Evolutionary conservation across 805 yeast genomes (phyloP).

Genomic region (Wickerhamomyces mucosus): DNA sequence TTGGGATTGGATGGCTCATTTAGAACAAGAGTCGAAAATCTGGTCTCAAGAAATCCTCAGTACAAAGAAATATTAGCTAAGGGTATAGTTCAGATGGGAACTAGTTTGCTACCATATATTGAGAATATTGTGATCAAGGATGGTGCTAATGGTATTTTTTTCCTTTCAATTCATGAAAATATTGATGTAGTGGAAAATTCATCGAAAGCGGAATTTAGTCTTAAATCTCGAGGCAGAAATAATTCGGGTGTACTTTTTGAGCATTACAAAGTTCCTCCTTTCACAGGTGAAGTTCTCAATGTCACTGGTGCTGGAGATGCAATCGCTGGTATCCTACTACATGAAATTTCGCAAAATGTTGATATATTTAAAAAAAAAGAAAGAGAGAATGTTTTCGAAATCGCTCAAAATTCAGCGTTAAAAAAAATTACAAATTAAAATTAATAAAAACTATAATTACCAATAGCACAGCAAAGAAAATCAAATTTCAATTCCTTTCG

Average conservation of each 20-base stretch:
- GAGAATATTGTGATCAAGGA: slow-evolving; percentile 59
- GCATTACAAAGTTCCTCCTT: slow-evolving; percentile 38
- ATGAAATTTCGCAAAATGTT: no score
- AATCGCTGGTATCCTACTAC: slow-evolving; percentile 64
- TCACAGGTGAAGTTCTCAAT: slow-evolving; percentile 36
- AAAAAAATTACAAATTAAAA: no score
- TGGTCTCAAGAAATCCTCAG: slow-evolving; percentile 16
- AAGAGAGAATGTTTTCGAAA: no score
- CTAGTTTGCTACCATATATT: slow-evolving; percentile 65
- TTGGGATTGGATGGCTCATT: slow-evolving; percentile 39
- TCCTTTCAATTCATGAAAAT: slow-evolving; percentile 25
- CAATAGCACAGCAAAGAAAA: neutral
- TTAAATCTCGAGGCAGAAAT: slow-evolving; percentile 12
- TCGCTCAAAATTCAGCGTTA: no score
- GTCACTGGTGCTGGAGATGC: slow-evolving; percentile 92
- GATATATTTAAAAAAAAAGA: no score
- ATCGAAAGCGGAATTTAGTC: slow-evolving; percentile 7
- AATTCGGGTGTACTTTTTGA: slow-evolving; percentile 50
- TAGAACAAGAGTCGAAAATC: slow-evolving; percentile 34
- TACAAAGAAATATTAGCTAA: slow-evolving; percentile 20
- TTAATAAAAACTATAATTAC: no score
- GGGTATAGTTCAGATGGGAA: slow-evolving; percentile 57
- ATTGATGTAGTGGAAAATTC: slow-evolving; percentile 1
- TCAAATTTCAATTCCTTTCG: neutral
- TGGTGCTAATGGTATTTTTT: slow-evolving; percentile 54